Evolutionary conservation across 345 rosid genomes (phyloP).

Genomic region (Arabis hirsuta): DNA sequence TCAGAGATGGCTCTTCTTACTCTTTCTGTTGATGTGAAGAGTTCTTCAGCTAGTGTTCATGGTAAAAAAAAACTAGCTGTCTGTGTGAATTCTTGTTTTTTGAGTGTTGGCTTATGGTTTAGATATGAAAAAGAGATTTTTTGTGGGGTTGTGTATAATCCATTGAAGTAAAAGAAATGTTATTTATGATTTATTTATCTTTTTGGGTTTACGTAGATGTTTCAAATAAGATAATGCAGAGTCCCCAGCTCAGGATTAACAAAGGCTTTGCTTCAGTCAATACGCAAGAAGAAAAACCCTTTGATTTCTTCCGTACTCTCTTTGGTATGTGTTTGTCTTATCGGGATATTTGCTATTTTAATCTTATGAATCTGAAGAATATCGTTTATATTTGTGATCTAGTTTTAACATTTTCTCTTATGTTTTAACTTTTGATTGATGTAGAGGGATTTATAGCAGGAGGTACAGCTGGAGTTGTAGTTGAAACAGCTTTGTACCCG

Average conservation of each 20-base stretch:
- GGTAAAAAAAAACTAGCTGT: constrained; percentile 16
- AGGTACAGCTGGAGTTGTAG: constrained; percentile 95
- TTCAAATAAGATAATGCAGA: constrained; percentile 45
- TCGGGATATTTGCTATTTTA: not conserved
- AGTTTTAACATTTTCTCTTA: constrained; percentile 13
- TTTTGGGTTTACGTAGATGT: constrained; percentile 47
- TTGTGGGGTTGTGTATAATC: not conserved
- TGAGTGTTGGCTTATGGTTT: too few relatives aligned
- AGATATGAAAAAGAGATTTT: not conserved
- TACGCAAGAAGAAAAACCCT: constrained; percentile 61
- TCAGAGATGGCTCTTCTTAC: constrained; percentile 45
- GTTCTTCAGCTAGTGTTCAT: constrained; percentile 34
- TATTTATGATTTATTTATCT: not conserved
- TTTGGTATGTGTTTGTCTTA: constrained; percentile 52
- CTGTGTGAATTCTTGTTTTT: too few relatives aligned
- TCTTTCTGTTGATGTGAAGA: constrained; percentile 42
- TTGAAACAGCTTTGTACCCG: constrained; percentile 91
- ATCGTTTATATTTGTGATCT: not conserved
- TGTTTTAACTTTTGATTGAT: not conserved
- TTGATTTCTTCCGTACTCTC: constrained; percentile 71
- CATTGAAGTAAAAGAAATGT: not conserved
- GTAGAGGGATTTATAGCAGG: constrained; percentile 96
- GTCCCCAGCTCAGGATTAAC: constrained; percentile 47
- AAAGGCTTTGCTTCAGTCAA: constrained; percentile 69
- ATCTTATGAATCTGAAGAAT: not conserved